Evolutionary conservation across 805 yeast species (phyloP), one percentile per base, ranked within the genome.

Genomic region (Metschnikowia chrysomelidarum): DNA sequence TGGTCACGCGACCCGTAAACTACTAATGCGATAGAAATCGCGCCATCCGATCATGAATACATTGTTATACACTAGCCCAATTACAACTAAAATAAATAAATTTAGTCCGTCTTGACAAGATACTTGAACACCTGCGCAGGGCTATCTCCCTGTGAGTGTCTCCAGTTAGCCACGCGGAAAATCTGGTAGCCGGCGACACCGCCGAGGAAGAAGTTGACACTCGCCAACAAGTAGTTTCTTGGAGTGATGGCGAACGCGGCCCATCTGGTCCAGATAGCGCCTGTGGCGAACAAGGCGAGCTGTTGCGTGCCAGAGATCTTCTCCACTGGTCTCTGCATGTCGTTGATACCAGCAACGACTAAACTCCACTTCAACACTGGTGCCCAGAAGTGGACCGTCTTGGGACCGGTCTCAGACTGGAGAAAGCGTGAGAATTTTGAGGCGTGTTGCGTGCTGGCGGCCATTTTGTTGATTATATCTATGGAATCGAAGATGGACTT

Each of bases 261-360:
- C 98, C 98, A 91, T 62, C 98, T 79, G 22, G 98, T 91, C 98
- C 98, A 91, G 52, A 91, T 87, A 35, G 78, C 78, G 36, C 97
- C 98, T 1, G 98, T 91, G 30, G 89, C 88, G 51, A 85, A 73
- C 39, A 91, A 71, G 2, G 98, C 95, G 41, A 78, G 58, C 66
- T 84, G 89, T 63, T 86, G 95, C 16, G 95, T 81, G 39, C 97
- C 96, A 23, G 93, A 81, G 32, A 91, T 72, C 53, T 82, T 81
- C 54, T 91, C 96, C 24, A 87, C 96, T 2, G 98, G 98, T 66
- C 98, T 81, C 45, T 76, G 72, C 44, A 83, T 67, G 62, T 91
- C 98, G 54, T 74, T 81, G 44, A 87, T 71, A 39, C 98, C 98
- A 11, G 98, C 98, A 50, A 87, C 51, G 19, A 93, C 98, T 43